Conservation (phyloP, 768 basidiomycete genomes). For the Coprinopsis strossmayeri region DNA sequence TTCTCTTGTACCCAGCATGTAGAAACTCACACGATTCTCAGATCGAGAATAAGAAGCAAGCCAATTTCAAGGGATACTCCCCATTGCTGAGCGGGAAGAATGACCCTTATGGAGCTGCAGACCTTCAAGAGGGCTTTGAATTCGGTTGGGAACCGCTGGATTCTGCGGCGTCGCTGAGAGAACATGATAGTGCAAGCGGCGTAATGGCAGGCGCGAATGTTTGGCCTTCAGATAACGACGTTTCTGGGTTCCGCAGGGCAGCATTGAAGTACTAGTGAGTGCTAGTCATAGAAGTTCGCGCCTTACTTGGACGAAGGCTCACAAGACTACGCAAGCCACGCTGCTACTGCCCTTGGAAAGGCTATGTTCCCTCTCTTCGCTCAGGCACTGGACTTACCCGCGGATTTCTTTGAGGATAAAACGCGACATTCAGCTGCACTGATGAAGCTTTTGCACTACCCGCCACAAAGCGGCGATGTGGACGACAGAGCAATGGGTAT, state of each 20-base stretch:
- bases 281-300: not conserved
- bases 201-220: conserved; percentile 68
- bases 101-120: conserved; percentile 71
- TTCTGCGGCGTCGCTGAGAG: conserved; percentile 7
- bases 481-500: conserved; percentile 75
- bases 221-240: conserved; percentile 54
- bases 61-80: conserved; percentile 75
- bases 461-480: conserved; percentile 54
- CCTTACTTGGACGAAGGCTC: not conserved
- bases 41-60: conserved; percentile 61
- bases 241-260: conserved; percentile 52
- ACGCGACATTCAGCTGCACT: conserved; percentile 73
- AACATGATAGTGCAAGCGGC: conserved; percentile 33
- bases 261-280: conserved; percentile 65
- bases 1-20: not conserved
- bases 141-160: conserved; percentile 63
- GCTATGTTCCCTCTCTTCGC: conserved; percentile 82
- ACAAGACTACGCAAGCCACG: conserved; percentile 27
- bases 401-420: conserved; percentile 82
- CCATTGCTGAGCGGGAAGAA: conserved; percentile 68
- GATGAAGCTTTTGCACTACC: conserved; percentile 78
- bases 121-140: conserved; percentile 89
- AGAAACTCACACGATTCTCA: conserved; percentile 17
- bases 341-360: conserved; percentile 40
- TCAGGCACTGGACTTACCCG: conserved; percentile 66